A percentile compares a stretch with the other conserved stretches of the same genome.
phyloP scores from a whole-genome alignment of 1,284 basidiomycete species.

The Sanghuangporus sanghuang region DNA sequence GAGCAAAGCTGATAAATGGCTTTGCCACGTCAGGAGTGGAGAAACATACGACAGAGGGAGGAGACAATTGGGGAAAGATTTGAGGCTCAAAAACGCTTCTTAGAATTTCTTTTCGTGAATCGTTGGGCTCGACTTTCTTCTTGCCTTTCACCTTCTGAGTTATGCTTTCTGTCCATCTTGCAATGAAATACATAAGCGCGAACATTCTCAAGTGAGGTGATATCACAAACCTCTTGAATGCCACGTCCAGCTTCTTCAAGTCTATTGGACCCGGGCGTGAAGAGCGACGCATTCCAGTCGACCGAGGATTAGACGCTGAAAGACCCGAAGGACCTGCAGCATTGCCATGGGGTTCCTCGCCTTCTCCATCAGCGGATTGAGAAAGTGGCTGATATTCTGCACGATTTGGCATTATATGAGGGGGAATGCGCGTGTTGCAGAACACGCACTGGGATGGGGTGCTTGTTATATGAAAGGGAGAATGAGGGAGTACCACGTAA shows the following conservation, averaged over 20 bases:
- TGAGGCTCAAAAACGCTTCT: slow-evolving; percentile 73
- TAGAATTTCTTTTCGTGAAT: slow-evolving; percentile 66
- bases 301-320: slow-evolving; percentile 24
- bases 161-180: slow-evolving; percentile 79
- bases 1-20: background rate
- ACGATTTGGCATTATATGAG: slow-evolving; percentile 40
- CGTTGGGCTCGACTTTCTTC: slow-evolving; percentile 60
- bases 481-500: background rate
- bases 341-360: slow-evolving; percentile 29
- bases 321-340: slow-evolving; percentile 27
- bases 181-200: background rate
- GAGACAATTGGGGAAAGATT: slow-evolving; percentile 29
- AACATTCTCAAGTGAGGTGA: background rate
- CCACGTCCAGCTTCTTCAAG: slow-evolving; percentile 69
- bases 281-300: slow-evolving; percentile 40
- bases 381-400: slow-evolving; percentile 65
- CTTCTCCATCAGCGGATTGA: slow-evolving; percentile 53
- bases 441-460: background rate
- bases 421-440: background rate
- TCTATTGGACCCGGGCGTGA: slow-evolving; percentile 63
- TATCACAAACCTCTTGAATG: slow-evolving; percentile 63
- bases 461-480: background rate
- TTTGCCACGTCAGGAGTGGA: background rate
- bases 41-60: slow-evolving; percentile 35
- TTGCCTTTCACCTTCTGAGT: slow-evolving; percentile 76